These are phyloP conservation scores for Aspergillus hortae DNA, from an alignment of 2,329 filamentous ascomycete genomes.

Conservation along the genomic window DNA sequence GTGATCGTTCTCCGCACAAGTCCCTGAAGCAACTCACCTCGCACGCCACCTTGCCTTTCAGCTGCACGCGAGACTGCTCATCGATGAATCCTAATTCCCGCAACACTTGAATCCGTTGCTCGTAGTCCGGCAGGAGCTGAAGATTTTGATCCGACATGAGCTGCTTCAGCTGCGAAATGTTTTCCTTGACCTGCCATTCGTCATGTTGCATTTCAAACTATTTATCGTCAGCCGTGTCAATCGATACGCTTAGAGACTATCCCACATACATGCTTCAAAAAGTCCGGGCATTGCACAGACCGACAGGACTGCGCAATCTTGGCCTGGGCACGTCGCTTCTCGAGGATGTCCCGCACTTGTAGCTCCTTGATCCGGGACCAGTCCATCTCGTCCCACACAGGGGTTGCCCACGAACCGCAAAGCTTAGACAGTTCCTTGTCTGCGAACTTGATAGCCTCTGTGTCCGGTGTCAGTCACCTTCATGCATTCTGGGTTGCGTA, in stretches of 20 bases:
- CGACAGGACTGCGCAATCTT: slow-evolving; percentile 60
- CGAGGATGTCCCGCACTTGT: slow-evolving; percentile 72
- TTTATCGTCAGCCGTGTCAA: slow-evolving; percentile 17
- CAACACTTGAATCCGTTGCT: slow-evolving; percentile 87
- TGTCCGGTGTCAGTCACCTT: slow-evolving; percentile 17
- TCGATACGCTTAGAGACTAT: too few relatives aligned
- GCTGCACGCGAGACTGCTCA: slow-evolving; percentile 76
- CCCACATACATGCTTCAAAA: slow-evolving; percentile 77
- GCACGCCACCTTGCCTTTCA: slow-evolving; percentile 98
- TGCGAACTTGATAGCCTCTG: slow-evolving; percentile 55
- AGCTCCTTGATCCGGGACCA: slow-evolving; percentile 79
- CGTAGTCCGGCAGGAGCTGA: slow-evolving; percentile 91
- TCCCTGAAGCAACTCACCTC: slow-evolving; percentile 52
- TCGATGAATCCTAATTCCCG: slow-evolving; percentile 93
- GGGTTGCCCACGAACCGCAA: slow-evolving; percentile 69
- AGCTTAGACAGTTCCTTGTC: slow-evolving; percentile 66
- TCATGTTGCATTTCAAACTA: slow-evolving; percentile 95
- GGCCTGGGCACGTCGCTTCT: slow-evolving; percentile 64
- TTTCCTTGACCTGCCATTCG: slow-evolving; percentile 93
- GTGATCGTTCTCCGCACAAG: not conserved
- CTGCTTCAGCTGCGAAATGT: slow-evolving; percentile 81
- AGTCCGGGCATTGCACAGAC: slow-evolving; percentile 68
- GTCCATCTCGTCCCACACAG: slow-evolving; percentile 80
- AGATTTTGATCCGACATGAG: slow-evolving; percentile 95
- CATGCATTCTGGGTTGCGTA: not conserved